Percentiles rank a stretch among this genome's conserved stretches.
phyloP scores from a whole-genome alignment of 2,329 filamentous ascomycete genomes.

The Fusarium sp. region DNA sequence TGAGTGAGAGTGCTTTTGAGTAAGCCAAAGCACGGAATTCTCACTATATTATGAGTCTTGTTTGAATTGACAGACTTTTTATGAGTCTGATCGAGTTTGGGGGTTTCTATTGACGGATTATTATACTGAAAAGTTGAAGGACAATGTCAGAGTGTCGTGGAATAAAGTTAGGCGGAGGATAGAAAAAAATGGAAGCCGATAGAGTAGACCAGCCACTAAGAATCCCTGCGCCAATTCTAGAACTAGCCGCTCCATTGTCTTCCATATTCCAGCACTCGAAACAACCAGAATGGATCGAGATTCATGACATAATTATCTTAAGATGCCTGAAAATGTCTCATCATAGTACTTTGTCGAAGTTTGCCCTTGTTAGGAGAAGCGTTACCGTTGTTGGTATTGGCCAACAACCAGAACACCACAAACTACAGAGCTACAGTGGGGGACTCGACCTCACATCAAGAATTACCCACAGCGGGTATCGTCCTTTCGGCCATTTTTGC shows the following conservation, averaged over 20 bases:
- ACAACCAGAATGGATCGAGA: not conserved
- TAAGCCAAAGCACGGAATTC: not conserved
- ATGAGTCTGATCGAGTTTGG: not conserved
- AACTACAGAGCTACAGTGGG: not conserved
- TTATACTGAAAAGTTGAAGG: not conserved
- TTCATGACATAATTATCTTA: not conserved
- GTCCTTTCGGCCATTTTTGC: not conserved
- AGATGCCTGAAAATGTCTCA: not conserved
- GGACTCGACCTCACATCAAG: not conserved
- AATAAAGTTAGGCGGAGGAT: not conserved
- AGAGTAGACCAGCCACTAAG: constrained; percentile 16
- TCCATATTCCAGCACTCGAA: not conserved
- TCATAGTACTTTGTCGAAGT: not conserved
- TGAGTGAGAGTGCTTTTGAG: not conserved
- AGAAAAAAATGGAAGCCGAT: constrained; percentile 30
- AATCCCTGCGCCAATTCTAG: constrained; percentile 20
- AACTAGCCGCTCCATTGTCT: constrained; percentile 4
- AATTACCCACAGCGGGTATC: not conserved
- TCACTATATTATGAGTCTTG: not conserved
- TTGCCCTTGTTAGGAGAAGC: not conserved
- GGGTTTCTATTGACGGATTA: not conserved
- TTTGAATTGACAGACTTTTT: not conserved
- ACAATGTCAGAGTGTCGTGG: not conserved
- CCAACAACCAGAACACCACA: not conserved
- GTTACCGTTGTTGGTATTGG: not conserved